Base-by-base conservation (phyloP, 1,284 basidiomycete species). In the Termitomyces sp. region DNA sequence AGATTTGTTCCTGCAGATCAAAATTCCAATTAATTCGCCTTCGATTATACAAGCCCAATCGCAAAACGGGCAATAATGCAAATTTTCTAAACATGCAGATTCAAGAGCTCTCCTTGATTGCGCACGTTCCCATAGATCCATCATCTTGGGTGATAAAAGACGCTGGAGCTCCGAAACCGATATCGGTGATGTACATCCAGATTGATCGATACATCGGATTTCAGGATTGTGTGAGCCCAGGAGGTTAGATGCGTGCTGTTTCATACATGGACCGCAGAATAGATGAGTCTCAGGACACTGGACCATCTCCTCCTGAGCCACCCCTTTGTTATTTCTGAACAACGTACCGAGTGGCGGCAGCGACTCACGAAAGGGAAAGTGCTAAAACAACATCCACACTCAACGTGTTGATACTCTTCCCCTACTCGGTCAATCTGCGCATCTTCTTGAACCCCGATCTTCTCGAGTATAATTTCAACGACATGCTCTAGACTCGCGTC, bases 31-130 rank as follows among this genome's bases (percentile, higher is more conserved):
- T 50, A 82, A 70, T 39, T 78, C 76, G 60, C 87, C 88, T 52
- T 93, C 92, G 54, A 93, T 88, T 38, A 92, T 82, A 53, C 83
- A 84, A 56, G 84, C 89, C 71, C 82, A 94, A 13, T 91, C 89
- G 69, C 92, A 94, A 61, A 86, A 89, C 2, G 92, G 92, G 66
- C 92, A 95, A 62, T 86, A 88, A 69, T 92, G 90, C 15, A 94
- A 73, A 9, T 80, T 80, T 43, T 86, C 86, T 28, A 91, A 58
- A 0, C 78, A 81, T 2, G 92, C 92, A 1, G 78, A 78, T 53
- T 88, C 84, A 33, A 94, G 81, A 62, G 92, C 90, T 65, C 86
- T 85, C 38, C 80, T 79, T 64, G 89, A 87, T 58, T 80, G 80
- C 21, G 92, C 80, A 17, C 89, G 81, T 54, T 90, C 81, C 64